Percentiles rank a stretch among this genome's conserved stretches.
Conservation (phyloP, 768 basidiomycete genomes). For the Podaxis sp. region DNA sequence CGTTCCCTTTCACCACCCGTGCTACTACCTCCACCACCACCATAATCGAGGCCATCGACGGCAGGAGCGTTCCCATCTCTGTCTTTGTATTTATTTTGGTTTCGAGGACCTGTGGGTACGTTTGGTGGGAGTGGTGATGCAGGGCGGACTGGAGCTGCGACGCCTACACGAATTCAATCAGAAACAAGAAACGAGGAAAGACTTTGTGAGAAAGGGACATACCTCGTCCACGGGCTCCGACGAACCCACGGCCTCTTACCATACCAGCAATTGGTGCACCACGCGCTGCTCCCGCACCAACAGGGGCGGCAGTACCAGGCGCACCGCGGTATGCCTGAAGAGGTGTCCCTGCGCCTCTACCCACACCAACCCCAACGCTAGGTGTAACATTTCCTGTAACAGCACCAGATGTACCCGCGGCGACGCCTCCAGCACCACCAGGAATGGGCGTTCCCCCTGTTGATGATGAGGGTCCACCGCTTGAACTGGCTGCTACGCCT, state of each 20-base stretch:
- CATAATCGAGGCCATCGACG: constrained; percentile 88
- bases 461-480: not conserved
- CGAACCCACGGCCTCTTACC: constrained; percentile 40
- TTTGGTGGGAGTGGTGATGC: constrained; percentile 85
- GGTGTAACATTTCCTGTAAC: not conserved
- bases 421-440: not conserved
- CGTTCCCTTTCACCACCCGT: constrained; percentile 1
- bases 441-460: constrained; percentile 8
- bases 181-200: constrained; percentile 11
- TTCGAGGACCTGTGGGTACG: constrained; percentile 85
- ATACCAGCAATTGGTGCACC: constrained; percentile 36
- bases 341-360: constrained; percentile 23
- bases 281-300: constrained; percentile 39
- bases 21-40: constrained; percentile 52
- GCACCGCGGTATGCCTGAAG: constrained; percentile 22
- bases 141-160: constrained; percentile 64
- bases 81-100: constrained; percentile 90
- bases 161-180: constrained; percentile 26
- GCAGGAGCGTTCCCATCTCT: constrained; percentile 82
- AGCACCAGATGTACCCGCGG: not conserved
- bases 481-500: constrained; percentile 18
- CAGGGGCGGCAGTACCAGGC: constrained; percentile 17
- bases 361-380: constrained; percentile 1
- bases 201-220: constrained; percentile 10
- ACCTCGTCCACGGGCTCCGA: constrained; percentile 43